Evolutionary conservation across 192 early-diverging fungal species (phyloP), one percentile per base, ranked within the genome.

Genomic region (Coemansia sp.): DNA sequence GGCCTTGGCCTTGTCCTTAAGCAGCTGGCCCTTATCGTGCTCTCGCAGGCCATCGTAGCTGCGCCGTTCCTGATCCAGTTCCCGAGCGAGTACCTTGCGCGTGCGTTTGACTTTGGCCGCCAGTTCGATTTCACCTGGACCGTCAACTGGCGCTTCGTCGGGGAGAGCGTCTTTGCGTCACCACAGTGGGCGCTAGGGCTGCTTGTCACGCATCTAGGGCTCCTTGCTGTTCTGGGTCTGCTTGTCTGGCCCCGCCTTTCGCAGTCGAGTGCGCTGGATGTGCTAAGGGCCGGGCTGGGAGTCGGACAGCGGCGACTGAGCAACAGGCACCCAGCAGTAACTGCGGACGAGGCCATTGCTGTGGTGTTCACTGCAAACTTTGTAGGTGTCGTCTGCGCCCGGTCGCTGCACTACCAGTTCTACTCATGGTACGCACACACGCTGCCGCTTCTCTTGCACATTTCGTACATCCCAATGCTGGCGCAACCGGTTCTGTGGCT

Each of bases 331-430:
- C 39, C 28, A 25, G 7, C 18, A 9, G 56, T 46, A 7, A 49
- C 13, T 13, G 58, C 71, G 2, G 55, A 58, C 12, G 70, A 82
- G 43, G 51, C 67, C 4, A 21, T 60, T 1, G 45, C 53, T 15
- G 79, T 82, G 16, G 80, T 96, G 81, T 95, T 97, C 53, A 90
- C 90, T 0, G 84, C 86, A 28, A 97, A 97, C 77, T 86, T 99
- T 73, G 89, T 94, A 21, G 96, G 96, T 16, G 87, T 99, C 37
- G 63, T 90, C 0, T 96, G 91, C 75, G 90, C 95, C 6, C 77
- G 96, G 25, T 90, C 91, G 1, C 77, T 99, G 59, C 96, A 99
- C 70, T 97, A 96, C 70, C 95, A 97, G 84, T 99, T 99, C 71
- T 99, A 94, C 67, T 83, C 92, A 0, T 99, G 96, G 96, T 99